Evolutionary conservation across 305 asterid genomes (phyloP).

Genomic region (Ajuga reptans): DNA sequence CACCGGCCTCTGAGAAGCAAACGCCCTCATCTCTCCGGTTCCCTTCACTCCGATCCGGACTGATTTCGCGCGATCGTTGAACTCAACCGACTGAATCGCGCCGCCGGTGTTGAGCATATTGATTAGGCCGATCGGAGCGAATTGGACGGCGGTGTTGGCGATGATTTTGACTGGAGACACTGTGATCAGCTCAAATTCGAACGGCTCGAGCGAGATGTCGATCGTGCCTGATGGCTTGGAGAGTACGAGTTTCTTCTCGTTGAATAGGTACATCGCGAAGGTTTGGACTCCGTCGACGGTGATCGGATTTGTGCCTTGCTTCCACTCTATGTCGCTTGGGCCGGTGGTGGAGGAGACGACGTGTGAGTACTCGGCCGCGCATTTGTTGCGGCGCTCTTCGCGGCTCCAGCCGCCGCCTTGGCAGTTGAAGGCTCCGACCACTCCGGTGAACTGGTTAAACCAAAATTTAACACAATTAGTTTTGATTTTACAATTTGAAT

Average conservation of each 20-base stretch:
- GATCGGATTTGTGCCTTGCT: slow-evolving; percentile 52
- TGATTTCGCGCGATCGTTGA: slow-evolving; percentile 23
- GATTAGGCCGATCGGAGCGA: slow-evolving; percentile 73
- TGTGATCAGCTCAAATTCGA: slow-evolving; percentile 54
- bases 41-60: slow-evolving; percentile 55
- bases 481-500: neutral
- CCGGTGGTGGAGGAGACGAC: slow-evolving; percentile 39
- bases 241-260: slow-evolving; percentile 47
- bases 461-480: neutral
- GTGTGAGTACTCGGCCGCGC: slow-evolving; percentile 59
- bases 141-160: slow-evolving; percentile 28
- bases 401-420: slow-evolving; percentile 96
- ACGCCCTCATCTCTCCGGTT: slow-evolving; percentile 62
- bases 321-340: slow-evolving; percentile 76
- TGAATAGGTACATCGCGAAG: slow-evolving; percentile 57
- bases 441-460: slow-evolving; percentile 60
- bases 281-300: slow-evolving; percentile 36
- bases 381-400: slow-evolving; percentile 62
- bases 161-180: slow-evolving; percentile 48
- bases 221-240: slow-evolving; percentile 41
- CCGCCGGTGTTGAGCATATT: slow-evolving; percentile 93
- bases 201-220: slow-evolving; percentile 32
- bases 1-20: slow-evolving; percentile 49
- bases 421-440: slow-evolving; percentile 79
- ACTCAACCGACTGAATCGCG: slow-evolving; percentile 44